phyloP scores from a whole-genome alignment of 768 basidiomycete species.

The Antrodiella citrinella region DNA sequence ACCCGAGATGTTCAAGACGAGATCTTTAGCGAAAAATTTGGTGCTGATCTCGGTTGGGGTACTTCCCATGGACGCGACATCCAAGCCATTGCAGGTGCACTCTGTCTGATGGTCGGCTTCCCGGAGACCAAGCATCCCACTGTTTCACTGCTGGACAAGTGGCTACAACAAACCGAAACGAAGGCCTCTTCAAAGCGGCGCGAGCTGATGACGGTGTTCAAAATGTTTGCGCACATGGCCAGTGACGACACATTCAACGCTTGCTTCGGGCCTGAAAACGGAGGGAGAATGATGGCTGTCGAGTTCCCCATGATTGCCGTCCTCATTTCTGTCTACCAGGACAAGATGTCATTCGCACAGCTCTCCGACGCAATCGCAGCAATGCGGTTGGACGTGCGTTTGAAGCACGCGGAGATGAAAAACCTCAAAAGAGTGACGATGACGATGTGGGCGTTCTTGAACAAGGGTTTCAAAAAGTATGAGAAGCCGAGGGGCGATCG shows the following conservation, averaged over 20 bases:
- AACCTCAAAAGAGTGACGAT: constrained; percentile 50
- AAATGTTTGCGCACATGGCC: constrained; percentile 39
- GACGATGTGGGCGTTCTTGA: constrained; percentile 50
- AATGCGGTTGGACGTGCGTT: constrained; percentile 53
- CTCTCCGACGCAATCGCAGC: constrained; percentile 35
- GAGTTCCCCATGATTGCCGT: constrained; percentile 57
- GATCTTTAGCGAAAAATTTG: constrained; percentile 34
- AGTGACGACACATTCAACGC: constrained; percentile 26
- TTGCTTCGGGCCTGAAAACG: constrained; percentile 28
- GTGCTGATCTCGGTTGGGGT: constrained; percentile 28
- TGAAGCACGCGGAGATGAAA: constrained; percentile 51
- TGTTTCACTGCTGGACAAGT: constrained; percentile 18
- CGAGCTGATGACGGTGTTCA: constrained; percentile 36
- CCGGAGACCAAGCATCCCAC: constrained; percentile 11
- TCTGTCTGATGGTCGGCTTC: constrained; percentile 23
- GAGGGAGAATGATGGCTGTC: constrained; percentile 44
- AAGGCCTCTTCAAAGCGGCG: constrained; percentile 23
- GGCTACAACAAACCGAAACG: constrained; percentile 17
- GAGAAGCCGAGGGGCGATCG: constrained; percentile 3
- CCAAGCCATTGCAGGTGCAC: constrained; percentile 24
- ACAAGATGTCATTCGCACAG: constrained; percentile 22
- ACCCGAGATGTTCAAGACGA: constrained; percentile 45
- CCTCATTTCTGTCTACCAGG: constrained; percentile 42
- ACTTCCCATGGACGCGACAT: constrained; percentile 30
- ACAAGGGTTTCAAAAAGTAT: background rate